Conservation (phyloP, 495 filamentous ascomycete species). For the Aspergillus nanangensis region DNA sequence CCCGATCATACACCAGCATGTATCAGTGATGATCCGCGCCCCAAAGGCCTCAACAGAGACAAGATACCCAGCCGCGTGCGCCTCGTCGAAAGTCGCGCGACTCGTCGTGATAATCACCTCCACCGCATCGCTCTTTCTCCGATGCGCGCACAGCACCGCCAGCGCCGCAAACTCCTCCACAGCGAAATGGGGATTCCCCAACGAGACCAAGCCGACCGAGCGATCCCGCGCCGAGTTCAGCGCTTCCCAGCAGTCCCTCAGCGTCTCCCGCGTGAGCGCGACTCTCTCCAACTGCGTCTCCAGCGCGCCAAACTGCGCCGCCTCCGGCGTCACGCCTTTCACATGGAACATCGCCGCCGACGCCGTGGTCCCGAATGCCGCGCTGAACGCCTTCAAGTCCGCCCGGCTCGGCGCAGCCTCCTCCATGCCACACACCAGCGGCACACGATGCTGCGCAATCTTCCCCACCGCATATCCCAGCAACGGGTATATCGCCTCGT, state of each 20-base stretch:
- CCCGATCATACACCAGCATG: conserved; percentile 11
- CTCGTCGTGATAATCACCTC: conserved; percentile 2
- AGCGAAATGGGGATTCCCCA: conserved; percentile 33
- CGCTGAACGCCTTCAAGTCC: conserved; percentile 29
- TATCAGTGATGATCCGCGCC: conserved; percentile 6
- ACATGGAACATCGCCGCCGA: conserved; percentile 32
- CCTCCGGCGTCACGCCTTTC: conserved; percentile 19
- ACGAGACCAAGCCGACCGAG: conserved; percentile 23
- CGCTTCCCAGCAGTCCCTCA: conserved; percentile 7
- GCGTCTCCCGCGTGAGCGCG: background rate
- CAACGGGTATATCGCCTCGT: conserved; percentile 25
- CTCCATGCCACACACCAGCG: conserved; percentile 22
- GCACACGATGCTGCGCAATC: conserved; percentile 14
- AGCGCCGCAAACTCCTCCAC: conserved; percentile 14
- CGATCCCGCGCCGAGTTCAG: conserved; percentile 12
- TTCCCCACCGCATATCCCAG: conserved; percentile 23
- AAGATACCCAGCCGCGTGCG: background rate
- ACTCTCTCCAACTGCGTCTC: background rate
- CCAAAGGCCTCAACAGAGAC: conserved; percentile 1
- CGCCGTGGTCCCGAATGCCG: conserved; percentile 27
- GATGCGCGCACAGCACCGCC: background rate
- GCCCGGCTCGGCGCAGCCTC: background rate
- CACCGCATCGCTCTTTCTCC: background rate
- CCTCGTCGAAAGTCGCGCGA: background rate
- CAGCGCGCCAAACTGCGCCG: conserved; percentile 1